Conservation (phyloP, 2,329 filamentous ascomycete genomes). For the Calonectria leucothoes region DNA sequence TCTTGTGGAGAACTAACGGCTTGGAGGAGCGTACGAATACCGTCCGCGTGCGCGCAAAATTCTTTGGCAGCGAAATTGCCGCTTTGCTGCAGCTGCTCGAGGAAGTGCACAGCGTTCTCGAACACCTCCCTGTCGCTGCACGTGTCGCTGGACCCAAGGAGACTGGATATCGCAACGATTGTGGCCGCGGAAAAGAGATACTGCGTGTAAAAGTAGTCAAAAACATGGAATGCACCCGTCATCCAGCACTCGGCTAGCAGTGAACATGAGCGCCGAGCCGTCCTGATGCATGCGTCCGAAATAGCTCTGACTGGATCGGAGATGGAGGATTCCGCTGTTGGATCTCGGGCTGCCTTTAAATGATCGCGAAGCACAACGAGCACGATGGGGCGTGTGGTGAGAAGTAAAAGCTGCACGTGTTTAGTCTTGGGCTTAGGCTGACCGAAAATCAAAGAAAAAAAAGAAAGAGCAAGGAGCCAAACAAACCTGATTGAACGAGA, state of each 20-base stretch:
- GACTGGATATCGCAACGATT: constrained; percentile 23
- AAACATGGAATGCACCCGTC: constrained; percentile 16
- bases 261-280: constrained; percentile 20
- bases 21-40: background rate
- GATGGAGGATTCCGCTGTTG: background rate
- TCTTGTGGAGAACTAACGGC: background rate
- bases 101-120: constrained; percentile 7
- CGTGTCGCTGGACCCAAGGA: background rate
- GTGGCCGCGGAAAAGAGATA: constrained; percentile 28
- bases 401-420: background rate
- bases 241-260: constrained; percentile 21
- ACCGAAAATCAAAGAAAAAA: too few species aligned
- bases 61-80: constrained; percentile 17
- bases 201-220: constrained; percentile 26
- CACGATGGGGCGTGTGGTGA: constrained; percentile 3
- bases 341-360: background rate
- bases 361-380: constrained; percentile 8
- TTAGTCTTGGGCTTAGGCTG: background rate
- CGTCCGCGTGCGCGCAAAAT: background rate
- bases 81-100: constrained; percentile 9
- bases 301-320: background rate
- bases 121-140: constrained; percentile 10
- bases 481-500: constrained; percentile 16
- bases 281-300: constrained; percentile 22
- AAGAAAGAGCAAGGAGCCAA: too few species aligned